Base-by-base conservation (phyloP, 352 stramenopile species). In the Phytophthora pistaciae region DNA sequence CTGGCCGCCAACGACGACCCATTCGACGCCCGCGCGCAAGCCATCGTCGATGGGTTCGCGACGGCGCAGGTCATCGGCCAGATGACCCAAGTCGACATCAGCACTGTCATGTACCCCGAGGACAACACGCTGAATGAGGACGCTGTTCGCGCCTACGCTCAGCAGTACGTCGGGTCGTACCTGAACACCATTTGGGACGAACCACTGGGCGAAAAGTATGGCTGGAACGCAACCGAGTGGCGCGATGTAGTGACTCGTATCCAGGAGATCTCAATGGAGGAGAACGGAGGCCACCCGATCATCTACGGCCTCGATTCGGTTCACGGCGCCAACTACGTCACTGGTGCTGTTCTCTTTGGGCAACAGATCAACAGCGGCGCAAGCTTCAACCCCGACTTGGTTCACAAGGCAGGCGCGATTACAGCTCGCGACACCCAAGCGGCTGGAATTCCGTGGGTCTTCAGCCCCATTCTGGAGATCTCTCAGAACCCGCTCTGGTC, bases 251-350 rank as follows among this genome's bases (percentile, higher is more conserved):
- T 96, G 20, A 66, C 82, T 4, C 68, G 80, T 56, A 91, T 97
- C 29, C 90, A 98, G 69, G 36, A 81, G 13, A 92, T 96, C 50
- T 81, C 82, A n/a, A 78, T 91, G 68, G 64, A 94, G 36, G 75
- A 91, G 52, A 86, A 88, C 31, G 75, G 68, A 11, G 75, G 78
- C 3, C 72, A 90, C 36, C 90, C 86, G 11, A 77, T 94, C 4
- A 77, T 98, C 57, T 97, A 90, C 69, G 93, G 93, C 3, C 74
- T 98, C 16, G 93, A 98, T 74, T 96, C 85, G 33, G 88, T 97
- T 2, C 93, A 97, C 60, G 93, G 92, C 16, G 91, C 91, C 1
- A 95, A 90, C 68, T 97, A 97, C 67, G 73, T 97, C 16, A 64
- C 73, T 25, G 88, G 84, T 20, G 82, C 92, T 7, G 79, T 91